phyloP scores from a whole-genome alignment of 2,329 filamentous ascomycete genomes.

The Xylariales sp. region DNA sequence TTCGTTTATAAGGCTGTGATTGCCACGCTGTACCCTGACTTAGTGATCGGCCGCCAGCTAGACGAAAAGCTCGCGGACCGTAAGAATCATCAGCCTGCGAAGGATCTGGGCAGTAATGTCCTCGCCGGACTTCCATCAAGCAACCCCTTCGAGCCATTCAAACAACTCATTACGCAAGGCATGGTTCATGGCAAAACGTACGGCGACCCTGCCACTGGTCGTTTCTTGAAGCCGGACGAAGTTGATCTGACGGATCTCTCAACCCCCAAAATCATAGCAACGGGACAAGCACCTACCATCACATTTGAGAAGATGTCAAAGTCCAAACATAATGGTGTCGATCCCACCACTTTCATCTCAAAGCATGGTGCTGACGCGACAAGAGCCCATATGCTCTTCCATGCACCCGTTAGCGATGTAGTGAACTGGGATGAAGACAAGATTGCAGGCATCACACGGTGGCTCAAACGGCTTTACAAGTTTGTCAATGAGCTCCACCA shows the following conservation, averaged over 20 bases:
- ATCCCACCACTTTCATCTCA: constrained; percentile 67
- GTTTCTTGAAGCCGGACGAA: constrained; percentile 73
- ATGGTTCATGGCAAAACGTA: constrained; percentile 92
- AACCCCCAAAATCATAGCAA: constrained; percentile 57
- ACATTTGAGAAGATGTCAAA: constrained; percentile 93
- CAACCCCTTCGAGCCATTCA: constrained; percentile 69
- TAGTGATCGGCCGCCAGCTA: no score
- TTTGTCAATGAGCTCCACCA: no score
- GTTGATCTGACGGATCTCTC: constrained; percentile 57
- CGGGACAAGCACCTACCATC: constrained; percentile 53
- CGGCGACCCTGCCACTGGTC: constrained; percentile 67
- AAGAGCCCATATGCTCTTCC: constrained; percentile 82
- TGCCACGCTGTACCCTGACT: constrained; percentile 41
- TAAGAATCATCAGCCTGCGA: constrained; percentile 16
- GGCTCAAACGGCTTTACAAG: constrained; percentile 66
- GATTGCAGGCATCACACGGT: constrained; percentile 75
- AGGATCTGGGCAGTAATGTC: no score
- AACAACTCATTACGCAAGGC: constrained; percentile 77
- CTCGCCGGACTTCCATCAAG: no score
- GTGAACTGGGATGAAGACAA: constrained; percentile 85
- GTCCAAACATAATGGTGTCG: constrained; percentile 88
- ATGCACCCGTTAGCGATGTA: constrained; percentile 77
- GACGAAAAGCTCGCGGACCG: no score
- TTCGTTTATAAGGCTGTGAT: constrained; percentile 87
- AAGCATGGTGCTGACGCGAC: constrained; percentile 80